phyloP scores from a whole-genome alignment of 805 yeast genomes.

The Saccharomycopsis fibuligera region DNA sequence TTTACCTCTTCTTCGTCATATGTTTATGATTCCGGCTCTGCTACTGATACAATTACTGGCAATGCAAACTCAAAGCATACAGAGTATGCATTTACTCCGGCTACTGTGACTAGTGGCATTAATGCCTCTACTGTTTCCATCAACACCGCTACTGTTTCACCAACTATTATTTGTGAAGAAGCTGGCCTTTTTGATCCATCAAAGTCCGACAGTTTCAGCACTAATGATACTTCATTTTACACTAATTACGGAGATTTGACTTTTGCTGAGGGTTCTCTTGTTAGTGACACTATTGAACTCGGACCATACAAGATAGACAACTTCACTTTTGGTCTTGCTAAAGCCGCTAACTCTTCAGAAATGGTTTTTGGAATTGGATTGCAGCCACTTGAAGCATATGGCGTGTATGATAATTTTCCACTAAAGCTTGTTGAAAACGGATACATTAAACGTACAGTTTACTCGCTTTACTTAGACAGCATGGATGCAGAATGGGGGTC shows the following conservation, averaged over 20 bases:
- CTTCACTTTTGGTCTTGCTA: slow-evolving; percentile 16
- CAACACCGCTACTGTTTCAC: slow-evolving; percentile 1
- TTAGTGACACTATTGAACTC: slow-evolving; percentile 49
- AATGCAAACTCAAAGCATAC: background rate
- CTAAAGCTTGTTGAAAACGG: slow-evolving; percentile 33
- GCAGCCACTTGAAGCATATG: slow-evolving; percentile 49
- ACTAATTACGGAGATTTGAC: slow-evolving; percentile 43
- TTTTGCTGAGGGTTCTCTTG: slow-evolving; percentile 43
- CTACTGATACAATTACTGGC: background rate
- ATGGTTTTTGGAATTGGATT: slow-evolving; percentile 77
- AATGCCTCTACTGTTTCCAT: background rate
- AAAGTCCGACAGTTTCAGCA: slow-evolving; percentile 30
- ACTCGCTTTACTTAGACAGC: slow-evolving; percentile 40
- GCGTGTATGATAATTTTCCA: slow-evolving; percentile 26
- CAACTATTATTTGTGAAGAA: slow-evolving; percentile 4
- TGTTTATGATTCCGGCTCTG: background rate
- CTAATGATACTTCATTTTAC: slow-evolving; percentile 29
- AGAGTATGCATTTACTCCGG: background rate
- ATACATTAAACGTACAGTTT: slow-evolving; percentile 33
- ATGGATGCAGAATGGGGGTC: slow-evolving; percentile 29
- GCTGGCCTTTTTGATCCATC: slow-evolving; percentile 32
- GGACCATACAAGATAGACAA: slow-evolving; percentile 13
- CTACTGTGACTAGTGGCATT: background rate
- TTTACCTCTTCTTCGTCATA: background rate
- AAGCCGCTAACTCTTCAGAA: slow-evolving; percentile 12